Evolutionary conservation across 176 grass and related monocot genomes (phyloP), one percentile per base, ranked within the genome.

Genomic region (Pontederia paniculata): DNA sequence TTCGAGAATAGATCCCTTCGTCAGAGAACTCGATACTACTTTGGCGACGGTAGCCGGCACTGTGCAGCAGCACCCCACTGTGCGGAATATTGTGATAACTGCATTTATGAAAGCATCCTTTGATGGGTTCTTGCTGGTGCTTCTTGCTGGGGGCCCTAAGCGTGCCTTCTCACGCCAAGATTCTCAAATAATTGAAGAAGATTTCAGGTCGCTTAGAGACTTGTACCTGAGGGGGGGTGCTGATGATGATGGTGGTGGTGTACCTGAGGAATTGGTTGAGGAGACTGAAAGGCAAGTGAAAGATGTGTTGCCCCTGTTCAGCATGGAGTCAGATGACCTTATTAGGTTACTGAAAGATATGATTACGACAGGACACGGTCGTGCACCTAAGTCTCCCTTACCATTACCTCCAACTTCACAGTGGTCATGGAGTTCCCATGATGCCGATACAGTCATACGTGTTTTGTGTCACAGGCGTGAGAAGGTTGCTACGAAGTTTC

Each of bases 101-200:
- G 85, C 89, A 28, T 72, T 95, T 77, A 89, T 95, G 89, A 95
- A 95, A 66, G 81, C 89, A 9, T 60, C 73, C 44, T 95, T 85
- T 80, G 89, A 95, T 44, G 89, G 85, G 43, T 86, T 95, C 70
- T 76, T 89, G 74, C 70, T 89, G 12, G 89, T 95, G n/a, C 76
- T 95, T 73, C 80, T 95, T 67, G 77, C 84, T 9, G 85, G 81
- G 49, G 84, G 85, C 2, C 89, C 85, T 46, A 66, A 76, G 54
- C 84, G 81, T 58, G 69, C 80, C 68, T 85, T 89, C 71, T 70
- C 75, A 12, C 21, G 57, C 25, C 78, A 89, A 64, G 78, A 86
- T 67, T 63, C 48, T 53, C n/a, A n/a, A n/a, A 73, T 89, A 58
- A 60, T 95, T 59, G 78, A 83, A 68, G 81, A 75, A 44, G 89